Percentiles rank a stretch among this genome's conserved stretches.
Conservation (phyloP, 768 basidiomycete species). For the Tricholoma hemisulphureum region DNA sequence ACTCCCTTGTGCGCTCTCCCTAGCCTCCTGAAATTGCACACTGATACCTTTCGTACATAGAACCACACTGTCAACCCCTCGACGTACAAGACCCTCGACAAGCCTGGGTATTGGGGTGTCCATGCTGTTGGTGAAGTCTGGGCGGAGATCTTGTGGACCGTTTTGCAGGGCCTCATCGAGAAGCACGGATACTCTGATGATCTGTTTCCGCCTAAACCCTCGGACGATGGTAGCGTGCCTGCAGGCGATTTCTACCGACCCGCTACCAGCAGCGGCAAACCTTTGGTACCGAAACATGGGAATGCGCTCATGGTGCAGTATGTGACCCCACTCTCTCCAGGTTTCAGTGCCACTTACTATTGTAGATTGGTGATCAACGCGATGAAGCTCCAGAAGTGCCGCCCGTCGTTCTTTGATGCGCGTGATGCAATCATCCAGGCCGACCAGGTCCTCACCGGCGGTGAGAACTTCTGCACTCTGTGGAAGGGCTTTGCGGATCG, state of each 20-base stretch:
- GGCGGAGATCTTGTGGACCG: slow-evolving; percentile 88
- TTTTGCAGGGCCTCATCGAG: slow-evolving; percentile 68
- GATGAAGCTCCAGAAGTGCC: slow-evolving; percentile 95
- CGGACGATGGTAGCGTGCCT: slow-evolving; percentile 62
- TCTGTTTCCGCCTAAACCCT: slow-evolving; percentile 78
- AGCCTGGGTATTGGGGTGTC: slow-evolving; percentile 91
- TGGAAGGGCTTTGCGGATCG: slow-evolving; percentile 84
- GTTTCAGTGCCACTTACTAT: background rate
- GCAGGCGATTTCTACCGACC: slow-evolving; percentile 73
- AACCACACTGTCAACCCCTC: slow-evolving; percentile 79
- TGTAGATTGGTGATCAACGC: slow-evolving; percentile 75
- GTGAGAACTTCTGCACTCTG: slow-evolving; percentile 87
- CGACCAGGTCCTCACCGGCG: slow-evolving; percentile 85
- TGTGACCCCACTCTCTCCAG: slow-evolving; percentile 21
- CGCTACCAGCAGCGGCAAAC: slow-evolving; percentile 45
- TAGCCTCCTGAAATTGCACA: background rate
- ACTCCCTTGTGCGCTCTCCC: slow-evolving; percentile 57
- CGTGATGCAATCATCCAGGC: slow-evolving; percentile 90
- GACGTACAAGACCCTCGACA: slow-evolving; percentile 92
- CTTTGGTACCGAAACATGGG: slow-evolving; percentile 84
- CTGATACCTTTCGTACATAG: slow-evolving; percentile 20
- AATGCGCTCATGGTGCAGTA: slow-evolving; percentile 80
- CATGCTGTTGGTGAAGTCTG: slow-evolving; percentile 94
- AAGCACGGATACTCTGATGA: slow-evolving; percentile 79
- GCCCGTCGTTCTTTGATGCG: slow-evolving; percentile 87